Base-by-base conservation (phyloP, 2,329 filamentous ascomycete genomes). In the Trichoderma pleuroti region DNA sequence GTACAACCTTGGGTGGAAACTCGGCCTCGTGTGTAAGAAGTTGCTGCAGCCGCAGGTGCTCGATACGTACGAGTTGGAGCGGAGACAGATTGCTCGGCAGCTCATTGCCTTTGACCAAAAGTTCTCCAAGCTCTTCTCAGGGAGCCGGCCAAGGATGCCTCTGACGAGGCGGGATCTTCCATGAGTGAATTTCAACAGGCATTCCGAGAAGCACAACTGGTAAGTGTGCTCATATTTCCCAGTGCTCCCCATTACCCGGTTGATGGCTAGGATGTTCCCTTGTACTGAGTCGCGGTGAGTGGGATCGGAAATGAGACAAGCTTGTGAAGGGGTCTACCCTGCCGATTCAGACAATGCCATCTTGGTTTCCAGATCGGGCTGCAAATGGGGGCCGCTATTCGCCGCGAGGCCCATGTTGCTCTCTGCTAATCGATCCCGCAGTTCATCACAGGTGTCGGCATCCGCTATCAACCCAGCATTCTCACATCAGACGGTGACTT, bases 51-150 rank as follows among this genome's bases (percentile, higher is more conserved):
- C 77, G 0, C 78, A 76, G 0, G 80, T 89, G 3, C 79, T 89
- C 0, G 74, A 78, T 14, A 87, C 85, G 0, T 89, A 89, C 72
- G 79, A 85, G 60, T 72, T 74, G 3, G 87, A 89, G 74, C 82
- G 90, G 5, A 83, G 86, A 5, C 82, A 82, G 9, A 86, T 92
- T 4, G 91, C 91, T 0, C 83, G 89, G 73, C 86, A 90, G 46
- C 84, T 93, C 0, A 92, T 93, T 72, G 82, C 84, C 5, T 90
- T 91, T 72, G 88, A 90, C 74, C 86, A 87, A 70, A 83, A 82
- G 42, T 88, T 89, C 73, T 86, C 84, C 6, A 80, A 84, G 1
- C 80, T 90, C 0, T 90, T 90, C 77, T 85, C 85, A 0, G 85
- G 85, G 1, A 81, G n/a, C 88, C 86, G 1, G 87, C 84, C 39